Conservation (phyloP, 257 asterid genomes). For the Leptodermis oblonga region DNA sequence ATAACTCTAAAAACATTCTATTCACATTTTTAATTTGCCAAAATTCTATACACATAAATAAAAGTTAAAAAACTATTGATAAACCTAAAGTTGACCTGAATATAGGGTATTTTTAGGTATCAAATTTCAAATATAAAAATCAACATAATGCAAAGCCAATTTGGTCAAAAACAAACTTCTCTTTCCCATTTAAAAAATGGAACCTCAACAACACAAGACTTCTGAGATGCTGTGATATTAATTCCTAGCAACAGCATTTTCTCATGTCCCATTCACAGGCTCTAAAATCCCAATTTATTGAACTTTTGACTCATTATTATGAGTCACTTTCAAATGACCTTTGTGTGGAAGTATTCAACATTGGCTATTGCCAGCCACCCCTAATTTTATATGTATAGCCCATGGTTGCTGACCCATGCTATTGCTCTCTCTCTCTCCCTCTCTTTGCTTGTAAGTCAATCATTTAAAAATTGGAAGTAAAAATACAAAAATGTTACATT, state of each 20-base stretch:
- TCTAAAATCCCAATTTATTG: neutral
- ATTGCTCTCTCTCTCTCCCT: too few relatives aligned
- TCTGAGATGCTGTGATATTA: too few relatives aligned
- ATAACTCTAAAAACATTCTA: neutral
- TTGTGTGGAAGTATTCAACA: neutral
- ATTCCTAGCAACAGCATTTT: neutral
- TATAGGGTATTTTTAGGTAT: neutral
- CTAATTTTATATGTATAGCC: too few relatives aligned
- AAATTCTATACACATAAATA: neutral
- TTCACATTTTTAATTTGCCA: too few relatives aligned
- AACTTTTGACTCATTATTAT: neutral
- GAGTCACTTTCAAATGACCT: neutral
- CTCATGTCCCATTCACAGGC: neutral
- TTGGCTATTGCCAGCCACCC: neutral
- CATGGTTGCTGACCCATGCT: neutral
- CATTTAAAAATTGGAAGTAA: neutral
- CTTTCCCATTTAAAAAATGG: neutral
- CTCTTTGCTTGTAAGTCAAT: neutral
- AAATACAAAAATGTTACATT: neutral
- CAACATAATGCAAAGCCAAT: neutral
- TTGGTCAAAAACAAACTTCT: neutral
- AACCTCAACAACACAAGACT: neutral
- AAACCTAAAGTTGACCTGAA: neutral
- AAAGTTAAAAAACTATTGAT: too few relatives aligned
- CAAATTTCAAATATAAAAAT: neutral